Evolutionary conservation across 1,139 yeast genomes (phyloP).

Genomic region (Taiozyma onychis): DNA sequence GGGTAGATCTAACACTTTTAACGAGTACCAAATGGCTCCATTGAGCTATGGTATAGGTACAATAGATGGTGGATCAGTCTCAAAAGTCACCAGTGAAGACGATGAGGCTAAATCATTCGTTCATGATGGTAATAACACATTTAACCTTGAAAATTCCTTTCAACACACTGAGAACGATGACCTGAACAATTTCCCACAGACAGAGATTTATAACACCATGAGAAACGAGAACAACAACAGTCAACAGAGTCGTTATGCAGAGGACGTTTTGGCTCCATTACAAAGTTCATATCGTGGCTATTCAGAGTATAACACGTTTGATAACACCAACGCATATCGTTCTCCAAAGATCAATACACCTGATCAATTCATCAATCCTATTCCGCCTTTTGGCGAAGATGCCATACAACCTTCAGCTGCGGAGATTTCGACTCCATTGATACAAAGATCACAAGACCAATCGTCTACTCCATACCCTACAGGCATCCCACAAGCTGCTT

Average conservation of each 20-base stretch:
- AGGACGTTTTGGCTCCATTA: slow-evolving; percentile 14
- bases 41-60: slow-evolving; percentile 29
- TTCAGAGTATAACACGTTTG: slow-evolving; percentile 5
- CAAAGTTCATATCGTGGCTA: slow-evolving; percentile 18
- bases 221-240: slow-evolving; percentile 11
- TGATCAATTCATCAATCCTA: background rate
- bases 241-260: slow-evolving; percentile 5
- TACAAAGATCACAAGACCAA: background rate
- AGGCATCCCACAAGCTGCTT: slow-evolving; percentile 7
- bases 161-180: slow-evolving; percentile 16
- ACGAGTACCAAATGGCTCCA: slow-evolving; percentile 28
- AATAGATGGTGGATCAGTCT: slow-evolving; percentile 31
- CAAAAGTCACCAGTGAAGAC: slow-evolving; percentile 20
- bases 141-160: slow-evolving; percentile 21
- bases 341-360: background rate
- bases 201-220: slow-evolving; percentile 17
- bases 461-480: slow-evolving; percentile 15
- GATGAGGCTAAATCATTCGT: slow-evolving; percentile 20
- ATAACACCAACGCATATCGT: slow-evolving; percentile 3
- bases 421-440: background rate
- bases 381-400: background rate
- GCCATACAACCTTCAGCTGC: slow-evolving; percentile 3
- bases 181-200: slow-evolving; percentile 12
- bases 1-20: slow-evolving; percentile 12
- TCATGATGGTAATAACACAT: slow-evolving; percentile 24